A percentile compares a stretch with the other conserved stretches of the same genome.
Conservation (phyloP, 352 stramenopile species). For the Phytophthora rubi region DNA sequence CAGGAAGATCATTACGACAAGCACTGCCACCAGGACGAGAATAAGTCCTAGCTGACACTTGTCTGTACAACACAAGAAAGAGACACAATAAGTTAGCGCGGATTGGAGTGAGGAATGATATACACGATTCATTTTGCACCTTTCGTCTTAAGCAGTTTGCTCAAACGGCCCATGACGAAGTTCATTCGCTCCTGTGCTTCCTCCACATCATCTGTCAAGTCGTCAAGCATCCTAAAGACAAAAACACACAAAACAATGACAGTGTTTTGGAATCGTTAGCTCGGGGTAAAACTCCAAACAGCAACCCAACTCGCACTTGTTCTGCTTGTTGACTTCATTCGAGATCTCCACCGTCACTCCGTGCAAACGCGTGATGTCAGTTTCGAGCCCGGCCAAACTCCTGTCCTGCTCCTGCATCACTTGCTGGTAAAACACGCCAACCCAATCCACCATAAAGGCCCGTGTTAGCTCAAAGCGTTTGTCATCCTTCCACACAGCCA, state of each 20-base stretch:
- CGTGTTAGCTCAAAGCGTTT: background rate
- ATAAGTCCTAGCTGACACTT: slow-evolving; percentile 83
- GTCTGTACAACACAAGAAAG: slow-evolving; percentile 37
- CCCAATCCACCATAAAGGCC: background rate
- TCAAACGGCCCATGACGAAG: slow-evolving; percentile 84
- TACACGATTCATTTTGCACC: slow-evolving; percentile 32
- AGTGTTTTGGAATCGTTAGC: background rate
- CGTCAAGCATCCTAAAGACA: slow-evolving; percentile 72
- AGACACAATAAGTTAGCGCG: slow-evolving; percentile 6
- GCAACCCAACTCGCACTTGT: slow-evolving; percentile 52
- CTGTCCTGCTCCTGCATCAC: slow-evolving; percentile 75
- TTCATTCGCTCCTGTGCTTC: slow-evolving; percentile 84
- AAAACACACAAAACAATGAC: background rate
- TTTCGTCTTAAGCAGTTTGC: slow-evolving; percentile 83
- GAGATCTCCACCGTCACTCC: slow-evolving; percentile 78
- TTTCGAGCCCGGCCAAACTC: slow-evolving; percentile 61
- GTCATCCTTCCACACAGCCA: background rate
- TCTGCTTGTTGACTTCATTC: slow-evolving; percentile 73
- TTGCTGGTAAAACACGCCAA: slow-evolving; percentile 38
- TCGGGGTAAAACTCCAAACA: background rate
- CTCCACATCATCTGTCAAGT: slow-evolving; percentile 73
- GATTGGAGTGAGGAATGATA: background rate
- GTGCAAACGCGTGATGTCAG: slow-evolving; percentile 61
- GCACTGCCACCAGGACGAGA: slow-evolving; percentile 67
- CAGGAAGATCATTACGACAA: slow-evolving; percentile 81